phyloP scores from a whole-genome alignment of 202 grass and related monocot species.

The Schoenoplectus triqueter region DNA sequence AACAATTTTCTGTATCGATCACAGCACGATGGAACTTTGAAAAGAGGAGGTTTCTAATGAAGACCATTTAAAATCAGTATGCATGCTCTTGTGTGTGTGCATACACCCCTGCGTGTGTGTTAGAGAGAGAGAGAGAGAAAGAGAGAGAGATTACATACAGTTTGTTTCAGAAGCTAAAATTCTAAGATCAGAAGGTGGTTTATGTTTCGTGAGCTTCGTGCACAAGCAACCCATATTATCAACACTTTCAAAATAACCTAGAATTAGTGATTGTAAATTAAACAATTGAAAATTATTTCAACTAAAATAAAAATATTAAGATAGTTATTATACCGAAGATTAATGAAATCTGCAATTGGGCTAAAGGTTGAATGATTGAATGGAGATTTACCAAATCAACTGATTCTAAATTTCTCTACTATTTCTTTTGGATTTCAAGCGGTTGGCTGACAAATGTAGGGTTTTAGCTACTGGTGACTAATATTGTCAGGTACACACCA shows the following conservation, averaged over 20 bases:
- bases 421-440: too few species aligned
- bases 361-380: background rate
- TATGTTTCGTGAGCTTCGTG: constrained; percentile 48
- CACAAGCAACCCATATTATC: constrained; percentile 58
- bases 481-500: background rate
- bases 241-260: constrained; percentile 16
- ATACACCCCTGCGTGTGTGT: background rate
- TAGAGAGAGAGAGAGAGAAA: background rate
- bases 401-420: background rate
- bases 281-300: background rate
- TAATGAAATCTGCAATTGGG: background rate
- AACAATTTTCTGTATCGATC: too few species aligned
- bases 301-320: background rate
- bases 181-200: constrained; percentile 48
- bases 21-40: background rate
- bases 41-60: background rate
- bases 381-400: background rate
- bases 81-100: background rate
- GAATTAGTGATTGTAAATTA: background rate
- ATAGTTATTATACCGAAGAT: background rate
- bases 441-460: background rate
- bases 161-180: constrained; percentile 63
- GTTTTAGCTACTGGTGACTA: background rate
- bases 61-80: background rate
- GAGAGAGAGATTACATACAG: constrained; percentile 53